Evolutionary conservation across 2,329 filamentous ascomycete species (phyloP), one percentile per base, ranked within the genome.

Genomic region (Colletotrichum cordylinicola): DNA sequence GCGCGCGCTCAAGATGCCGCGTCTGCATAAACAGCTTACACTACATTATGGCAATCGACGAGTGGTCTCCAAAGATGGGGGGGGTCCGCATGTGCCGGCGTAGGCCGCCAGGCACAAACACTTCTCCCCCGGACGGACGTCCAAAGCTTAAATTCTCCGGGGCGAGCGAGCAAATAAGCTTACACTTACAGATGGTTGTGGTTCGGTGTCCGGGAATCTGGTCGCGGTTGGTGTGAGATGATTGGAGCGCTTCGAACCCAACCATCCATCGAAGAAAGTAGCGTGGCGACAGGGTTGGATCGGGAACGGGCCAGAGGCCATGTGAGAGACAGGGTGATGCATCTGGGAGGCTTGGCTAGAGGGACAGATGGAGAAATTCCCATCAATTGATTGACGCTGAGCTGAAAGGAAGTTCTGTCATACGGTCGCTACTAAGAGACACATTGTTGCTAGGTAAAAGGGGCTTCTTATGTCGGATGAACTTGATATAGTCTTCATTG

Each of bases 81-180:
- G 39, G 29, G 29, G 39, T 43, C 39, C 39, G 39, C 39, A 43
- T 8, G 39, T 43, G 39, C 39, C 39, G 39, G 39, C 39, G 39
- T n/a, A 43, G 39, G 39, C 18, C 18, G 39, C 18, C 39, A 43
- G 39, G 39, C 39, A n/a, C 39, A 10, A 10, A 43, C 18, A n/a
- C 39, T 8, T 18, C 39, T 43, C 18, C 39, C 39, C 39, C 55
- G 35, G 64, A 68, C 62, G 70, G 64, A 72, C 62, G 10, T 67
- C 27, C 33, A 67, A 68, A 73, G 55, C 70, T 69, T 69, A 61
- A 62, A 69, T 73, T 73, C 65, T 69, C 70, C 64, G 64, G 70
- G 55, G 35, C 2, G 24, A 2, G 33, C n/a, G 39, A 48, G 39
- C 12, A 18, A 27, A 35, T 60, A 68, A 67, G 62, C 70, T 67